A percentile compares a stretch with the other conserved stretches of the same genome.
phyloP scores from a whole-genome alignment of 169 alveolate species.

The Cryptosporidium sp. region DNA sequence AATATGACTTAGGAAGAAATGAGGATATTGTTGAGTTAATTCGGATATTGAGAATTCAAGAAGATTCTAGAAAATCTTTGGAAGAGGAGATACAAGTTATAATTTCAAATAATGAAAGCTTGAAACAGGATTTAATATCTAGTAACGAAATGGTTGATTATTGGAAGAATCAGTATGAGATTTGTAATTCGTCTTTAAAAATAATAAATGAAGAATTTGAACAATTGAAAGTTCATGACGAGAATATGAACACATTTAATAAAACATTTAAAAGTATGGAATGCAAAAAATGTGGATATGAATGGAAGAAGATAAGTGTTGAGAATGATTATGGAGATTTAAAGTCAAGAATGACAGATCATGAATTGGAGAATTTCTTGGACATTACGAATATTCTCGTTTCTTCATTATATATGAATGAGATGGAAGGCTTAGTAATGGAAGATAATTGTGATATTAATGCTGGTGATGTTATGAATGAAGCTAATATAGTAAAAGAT shows the following conservation, averaged over 20 bases:
- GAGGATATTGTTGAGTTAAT: background rate
- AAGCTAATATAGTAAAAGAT: conserved; percentile 16
- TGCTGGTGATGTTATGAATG: background rate
- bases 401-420: conserved; percentile 16
- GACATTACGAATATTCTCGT: conserved; percentile 44
- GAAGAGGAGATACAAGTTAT: conserved; percentile 40
- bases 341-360: background rate
- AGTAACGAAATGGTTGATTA: conserved; percentile 37
- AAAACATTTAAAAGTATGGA: conserved; percentile 42
- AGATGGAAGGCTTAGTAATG: background rate
- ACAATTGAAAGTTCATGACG: conserved; percentile 34
- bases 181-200: conserved; percentile 40
- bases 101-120: conserved; percentile 19
- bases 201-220: conserved; percentile 24
- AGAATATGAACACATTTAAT: conserved; percentile 19
- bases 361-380: background rate
- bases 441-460: background rate
- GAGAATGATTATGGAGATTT: conserved; percentile 11
- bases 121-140: conserved; percentile 17
- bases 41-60: background rate
- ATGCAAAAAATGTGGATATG: conserved; percentile 58
- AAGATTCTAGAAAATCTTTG: conserved; percentile 8
- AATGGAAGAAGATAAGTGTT: conserved; percentile 42
- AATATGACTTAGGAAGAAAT: background rate
- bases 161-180: conserved; percentile 63